These are phyloP conservation scores for Teunomyces tritomae DNA, from an alignment of 805 yeast genomes.

Conservation along the genomic window DNA sequence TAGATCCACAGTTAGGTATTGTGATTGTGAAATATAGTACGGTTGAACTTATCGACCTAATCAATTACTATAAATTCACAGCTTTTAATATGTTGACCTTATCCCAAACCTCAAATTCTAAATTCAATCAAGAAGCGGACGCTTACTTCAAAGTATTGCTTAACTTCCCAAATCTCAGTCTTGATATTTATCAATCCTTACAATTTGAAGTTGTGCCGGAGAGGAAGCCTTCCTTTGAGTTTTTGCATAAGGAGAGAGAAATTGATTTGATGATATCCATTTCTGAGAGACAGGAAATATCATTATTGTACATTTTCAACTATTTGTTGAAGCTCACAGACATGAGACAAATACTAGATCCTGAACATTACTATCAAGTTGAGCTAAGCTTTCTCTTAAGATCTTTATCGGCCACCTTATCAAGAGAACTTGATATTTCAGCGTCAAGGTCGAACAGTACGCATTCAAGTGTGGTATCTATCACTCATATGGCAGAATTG, in stretches of 20 bases:
- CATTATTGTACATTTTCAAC: conserved; percentile 26
- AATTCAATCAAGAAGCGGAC: conserved; percentile 18
- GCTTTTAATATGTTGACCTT: conserved; percentile 26
- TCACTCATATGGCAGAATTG: conserved; percentile 7
- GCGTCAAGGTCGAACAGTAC: conserved; percentile 21
- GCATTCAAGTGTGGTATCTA: conserved; percentile 18
- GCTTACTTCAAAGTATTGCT: conserved; percentile 22
- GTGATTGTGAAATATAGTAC: conserved; percentile 11
- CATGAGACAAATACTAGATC: conserved; percentile 14
- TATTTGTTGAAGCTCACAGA: conserved; percentile 17
- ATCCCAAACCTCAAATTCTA: conserved; percentile 10
- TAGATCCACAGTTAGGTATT: conserved; percentile 21
- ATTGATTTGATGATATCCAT: conserved; percentile 8
- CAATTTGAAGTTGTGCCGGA: conserved; percentile 1
- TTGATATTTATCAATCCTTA: conserved; percentile 7
- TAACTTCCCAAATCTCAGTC: conserved; percentile 21
- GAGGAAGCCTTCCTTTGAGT: conserved; percentile 1
- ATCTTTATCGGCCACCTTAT: conserved; percentile 19
- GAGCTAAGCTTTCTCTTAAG: conserved; percentile 18
- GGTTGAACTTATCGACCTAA: conserved; percentile 17
- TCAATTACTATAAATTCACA: conserved; percentile 24
- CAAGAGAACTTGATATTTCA: conserved; percentile 22
- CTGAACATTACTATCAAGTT: conserved; percentile 10
- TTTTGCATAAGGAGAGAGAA: conserved; percentile 1
- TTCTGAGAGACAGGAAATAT: conserved; percentile 27